Evolutionary conservation across 176 grass and related monocot genomes (phyloP).

Genomic region (Oryza glaberrima): DNA sequence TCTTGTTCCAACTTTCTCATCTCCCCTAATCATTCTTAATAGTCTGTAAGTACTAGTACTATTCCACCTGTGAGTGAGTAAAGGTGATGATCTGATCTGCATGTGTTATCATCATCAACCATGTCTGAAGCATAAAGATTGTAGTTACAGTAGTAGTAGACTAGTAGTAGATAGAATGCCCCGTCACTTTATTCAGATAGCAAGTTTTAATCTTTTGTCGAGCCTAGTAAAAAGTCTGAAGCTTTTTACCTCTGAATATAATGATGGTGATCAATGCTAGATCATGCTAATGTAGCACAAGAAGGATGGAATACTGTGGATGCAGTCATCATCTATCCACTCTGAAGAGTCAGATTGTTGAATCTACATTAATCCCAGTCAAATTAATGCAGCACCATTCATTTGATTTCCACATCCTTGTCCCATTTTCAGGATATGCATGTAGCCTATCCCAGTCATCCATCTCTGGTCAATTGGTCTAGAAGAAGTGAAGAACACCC

Average conservation of each 20-base stretch:
- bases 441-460: background rate
- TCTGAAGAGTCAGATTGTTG: background rate
- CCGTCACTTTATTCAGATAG: background rate
- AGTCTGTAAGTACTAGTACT: background rate
- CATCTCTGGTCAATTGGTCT: background rate
- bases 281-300: background rate
- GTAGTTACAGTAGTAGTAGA: background rate
- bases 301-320: background rate
- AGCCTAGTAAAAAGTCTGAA: background rate
- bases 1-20: background rate
- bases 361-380: background rate
- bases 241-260: background rate
- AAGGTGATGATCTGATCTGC: background rate
- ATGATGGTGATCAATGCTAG: background rate
- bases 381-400: background rate
- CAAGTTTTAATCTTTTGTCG: background rate
- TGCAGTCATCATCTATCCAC: background rate
- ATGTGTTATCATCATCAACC: conserved; percentile 15
- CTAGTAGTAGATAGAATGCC: background rate
- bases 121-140: conserved; percentile 21
- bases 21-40: background rate
- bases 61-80: background rate
- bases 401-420: background rate
- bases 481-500: background rate
- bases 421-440: background rate